Conservation (phyloP, 179 eudicot genomes). For the Spergularia azorica region DNA sequence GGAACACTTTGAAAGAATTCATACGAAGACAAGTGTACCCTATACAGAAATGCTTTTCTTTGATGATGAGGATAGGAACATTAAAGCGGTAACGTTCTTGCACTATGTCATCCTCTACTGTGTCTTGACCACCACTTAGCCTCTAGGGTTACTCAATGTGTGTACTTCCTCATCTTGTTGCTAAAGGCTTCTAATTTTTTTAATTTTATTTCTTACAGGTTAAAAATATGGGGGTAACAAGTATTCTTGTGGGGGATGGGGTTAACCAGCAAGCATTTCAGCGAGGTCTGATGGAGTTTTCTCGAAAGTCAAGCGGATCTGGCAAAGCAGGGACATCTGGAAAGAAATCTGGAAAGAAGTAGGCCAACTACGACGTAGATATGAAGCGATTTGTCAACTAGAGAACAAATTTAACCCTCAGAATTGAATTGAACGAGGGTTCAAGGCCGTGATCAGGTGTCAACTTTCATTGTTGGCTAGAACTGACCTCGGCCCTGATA, state of each 20-base stretch:
- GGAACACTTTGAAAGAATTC: constrained; percentile 72
- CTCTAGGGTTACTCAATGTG: not conserved
- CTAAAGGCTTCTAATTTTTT: no score
- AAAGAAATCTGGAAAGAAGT: constrained; percentile 22
- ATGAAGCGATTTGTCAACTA: constrained; percentile 13
- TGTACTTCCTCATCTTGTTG: no score
- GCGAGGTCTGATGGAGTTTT: constrained; percentile 58
- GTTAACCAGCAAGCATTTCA: constrained; percentile 58
- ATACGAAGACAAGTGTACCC: constrained; percentile 58
- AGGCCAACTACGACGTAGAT: constrained; percentile 22
- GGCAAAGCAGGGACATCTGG: constrained; percentile 32
- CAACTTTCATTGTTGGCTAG: not conserved
- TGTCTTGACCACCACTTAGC: not conserved
- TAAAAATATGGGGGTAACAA: constrained; percentile 68
- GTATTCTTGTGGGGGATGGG: constrained; percentile 60
- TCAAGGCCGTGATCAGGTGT: not conserved
- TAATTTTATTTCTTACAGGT: constrained; percentile 47
- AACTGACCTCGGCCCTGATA: constrained; percentile 2
- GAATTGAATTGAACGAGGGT: not conserved
- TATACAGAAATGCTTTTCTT: constrained; percentile 77
- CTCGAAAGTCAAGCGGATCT: constrained; percentile 40
- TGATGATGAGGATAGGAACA: constrained; percentile 75
- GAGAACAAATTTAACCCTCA: not conserved
- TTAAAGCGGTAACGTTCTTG: constrained; percentile 42
- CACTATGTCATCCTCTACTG: constrained; percentile 8